Conservation (phyloP, 345 rosid genomes). For the Eucalyptus urophylla region DNA sequence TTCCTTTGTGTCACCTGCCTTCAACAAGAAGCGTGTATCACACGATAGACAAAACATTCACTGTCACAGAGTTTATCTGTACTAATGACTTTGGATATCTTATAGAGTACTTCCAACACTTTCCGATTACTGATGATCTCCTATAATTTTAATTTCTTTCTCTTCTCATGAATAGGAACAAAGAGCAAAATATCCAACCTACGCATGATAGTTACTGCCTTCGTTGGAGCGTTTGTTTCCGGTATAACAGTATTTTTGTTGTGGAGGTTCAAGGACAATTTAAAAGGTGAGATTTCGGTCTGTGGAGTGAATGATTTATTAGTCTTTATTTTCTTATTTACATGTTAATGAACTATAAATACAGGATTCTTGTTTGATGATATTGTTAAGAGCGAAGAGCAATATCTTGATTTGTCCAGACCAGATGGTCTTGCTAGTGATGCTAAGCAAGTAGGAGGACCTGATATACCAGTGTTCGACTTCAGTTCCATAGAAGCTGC, state of each 20-base stretch:
- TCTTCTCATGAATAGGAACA: constrained; percentile 9
- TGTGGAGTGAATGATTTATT: background rate
- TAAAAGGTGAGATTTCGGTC: constrained; percentile 23
- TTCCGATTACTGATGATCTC: background rate
- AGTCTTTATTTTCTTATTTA: background rate
- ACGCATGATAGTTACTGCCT: constrained; percentile 15
- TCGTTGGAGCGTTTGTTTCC: constrained; percentile 21
- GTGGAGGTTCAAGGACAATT: constrained; percentile 29
- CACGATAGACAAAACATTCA: background rate
- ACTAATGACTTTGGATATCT: background rate
- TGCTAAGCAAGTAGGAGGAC: constrained; percentile 26
- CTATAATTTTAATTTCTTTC: background rate
- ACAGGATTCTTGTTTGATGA: constrained; percentile 10
- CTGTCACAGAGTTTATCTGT: background rate
- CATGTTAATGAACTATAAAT: background rate
- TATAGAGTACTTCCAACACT: background rate
- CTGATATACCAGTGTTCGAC: constrained; percentile 37
- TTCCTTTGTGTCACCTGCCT: background rate
- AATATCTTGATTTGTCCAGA: constrained; percentile 28
- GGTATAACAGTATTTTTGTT: constrained; percentile 13
- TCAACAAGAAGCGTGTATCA: background rate
- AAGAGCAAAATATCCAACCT: constrained; percentile 9
- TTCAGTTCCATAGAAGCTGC: constrained; percentile 35
- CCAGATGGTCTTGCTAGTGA: constrained; percentile 17
- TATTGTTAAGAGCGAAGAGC: constrained; percentile 9